Base-by-base conservation (phyloP, 495 filamentous ascomycete species). In the Annulohypoxylon nitens region DNA sequence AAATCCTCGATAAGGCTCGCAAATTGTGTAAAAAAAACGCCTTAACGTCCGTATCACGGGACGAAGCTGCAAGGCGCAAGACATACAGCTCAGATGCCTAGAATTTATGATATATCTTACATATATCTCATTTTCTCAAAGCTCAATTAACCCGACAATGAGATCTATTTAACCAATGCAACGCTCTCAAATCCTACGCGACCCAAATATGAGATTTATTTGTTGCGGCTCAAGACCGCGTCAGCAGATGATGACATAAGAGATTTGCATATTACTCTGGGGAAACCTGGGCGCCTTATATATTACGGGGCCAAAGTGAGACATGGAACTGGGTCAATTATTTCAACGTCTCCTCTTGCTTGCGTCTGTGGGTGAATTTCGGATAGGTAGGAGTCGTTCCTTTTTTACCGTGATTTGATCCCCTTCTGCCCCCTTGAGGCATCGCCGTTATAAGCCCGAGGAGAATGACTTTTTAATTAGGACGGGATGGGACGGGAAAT, bases 401-500 rank as follows among this genome's bases (percentile, higher is more conserved):
- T 61, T 66, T 66, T 61, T 65, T 68, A 47, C 70, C 64, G 64
- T 54, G 48, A 60, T 57, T 70, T 66, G 65, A 39, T 54, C 57
- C 30, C 30, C 30, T 30, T 30, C 30, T 30, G 1, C 30, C 60
- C 57, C 37, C 34, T 66, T 39, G 30, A 26, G 51, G 43, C 57
- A 45, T 64, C 64, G 67, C 72, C 72, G 67, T 51, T 64, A 66
- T 74, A 71, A 67, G 67, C 41, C 72, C 62, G 63, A 66, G 63
- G n/a, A 26, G 30, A n/a, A 47, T 36, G 26, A 54, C 3, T 61
- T 61, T 53, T 39, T 47, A 18, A 45, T 14, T 26, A 33, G 43
- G 53, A 53, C 45, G 12, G 23, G 39, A 50, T 30, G 5, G 30
- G 30, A 30, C 30, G 30, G 30, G 47, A 55, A 36, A 34, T 20